Conservation (phyloP, 345 rosid species). For the Eucalyptus dawsonii region DNA sequence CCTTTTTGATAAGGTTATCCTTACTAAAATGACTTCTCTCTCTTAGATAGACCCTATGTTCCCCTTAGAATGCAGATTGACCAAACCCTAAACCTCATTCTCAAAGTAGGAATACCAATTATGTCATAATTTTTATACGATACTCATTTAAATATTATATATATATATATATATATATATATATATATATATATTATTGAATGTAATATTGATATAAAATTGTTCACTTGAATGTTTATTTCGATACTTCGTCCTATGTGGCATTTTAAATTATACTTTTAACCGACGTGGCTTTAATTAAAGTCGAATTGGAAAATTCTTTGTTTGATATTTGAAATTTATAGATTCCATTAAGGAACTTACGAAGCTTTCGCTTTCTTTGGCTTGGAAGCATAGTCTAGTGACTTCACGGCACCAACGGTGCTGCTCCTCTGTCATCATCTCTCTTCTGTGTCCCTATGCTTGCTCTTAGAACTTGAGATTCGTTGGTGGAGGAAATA, state of each 20-base stretch:
- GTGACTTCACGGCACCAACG: background rate
- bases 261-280: background rate
- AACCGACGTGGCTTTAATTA: background rate
- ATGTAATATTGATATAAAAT: accelerated
- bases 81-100: background rate
- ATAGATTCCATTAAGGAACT: background rate
- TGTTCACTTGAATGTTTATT: background rate
- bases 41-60: background rate
- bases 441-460: background rate
- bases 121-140: background rate
- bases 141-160: background rate
- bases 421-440: background rate
- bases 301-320: background rate
- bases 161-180: no score
- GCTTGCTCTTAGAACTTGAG: background rate
- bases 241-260: accelerated
- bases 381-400: background rate
- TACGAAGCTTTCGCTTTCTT: background rate
- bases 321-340: no score
- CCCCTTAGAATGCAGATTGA: background rate
- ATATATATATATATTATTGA: no score
- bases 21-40: background rate
- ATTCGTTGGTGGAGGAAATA: background rate
- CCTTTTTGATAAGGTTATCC: background rate
- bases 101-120: background rate